These are phyloP conservation scores for Pseudocercospora pini-densiflorae DNA, from an alignment of 2,329 filamentous ascomycete species.

Conservation along the genomic window DNA sequence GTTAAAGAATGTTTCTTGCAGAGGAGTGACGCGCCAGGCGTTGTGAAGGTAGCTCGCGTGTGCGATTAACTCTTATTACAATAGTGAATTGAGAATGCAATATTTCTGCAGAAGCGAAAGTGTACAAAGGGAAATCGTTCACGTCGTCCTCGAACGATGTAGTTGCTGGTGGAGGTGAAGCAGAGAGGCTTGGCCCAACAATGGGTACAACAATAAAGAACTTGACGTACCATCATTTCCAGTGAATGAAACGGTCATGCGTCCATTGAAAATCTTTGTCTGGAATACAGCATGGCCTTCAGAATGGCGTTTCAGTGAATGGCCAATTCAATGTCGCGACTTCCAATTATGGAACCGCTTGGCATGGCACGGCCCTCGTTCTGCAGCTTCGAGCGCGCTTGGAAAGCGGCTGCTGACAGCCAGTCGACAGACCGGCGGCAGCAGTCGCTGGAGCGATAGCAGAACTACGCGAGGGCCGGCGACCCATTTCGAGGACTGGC, in stretches of 20 bases:
- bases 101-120: neutral
- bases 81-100: conserved; percentile 10
- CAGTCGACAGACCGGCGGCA: conserved; percentile 16
- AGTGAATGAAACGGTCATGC: conserved; percentile 39
- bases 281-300: conserved; percentile 41
- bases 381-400: conserved; percentile 20
- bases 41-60: conserved; percentile 8
- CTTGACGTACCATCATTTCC: conserved; percentile 37
- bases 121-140: neutral
- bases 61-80: neutral
- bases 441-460: conserved; percentile 8
- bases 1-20: neutral
- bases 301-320: conserved; percentile 45
- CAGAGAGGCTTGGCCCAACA: conserved; percentile 27
- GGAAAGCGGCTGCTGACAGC: conserved; percentile 13
- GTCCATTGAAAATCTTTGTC: conserved; percentile 35
- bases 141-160: conserved; percentile 16
- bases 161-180: conserved; percentile 4
- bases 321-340: conserved; percentile 37
- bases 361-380: conserved; percentile 19
- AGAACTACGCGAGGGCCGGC: conserved; percentile 1
- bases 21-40: conserved; percentile 12
- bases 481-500: conserved; percentile 1
- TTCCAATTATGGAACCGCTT: conserved; percentile 37
- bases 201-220: conserved; percentile 32